Base-by-base conservation (phyloP, 371 early-diverging fungal genomes). In the Mucor mucedo region DNA sequence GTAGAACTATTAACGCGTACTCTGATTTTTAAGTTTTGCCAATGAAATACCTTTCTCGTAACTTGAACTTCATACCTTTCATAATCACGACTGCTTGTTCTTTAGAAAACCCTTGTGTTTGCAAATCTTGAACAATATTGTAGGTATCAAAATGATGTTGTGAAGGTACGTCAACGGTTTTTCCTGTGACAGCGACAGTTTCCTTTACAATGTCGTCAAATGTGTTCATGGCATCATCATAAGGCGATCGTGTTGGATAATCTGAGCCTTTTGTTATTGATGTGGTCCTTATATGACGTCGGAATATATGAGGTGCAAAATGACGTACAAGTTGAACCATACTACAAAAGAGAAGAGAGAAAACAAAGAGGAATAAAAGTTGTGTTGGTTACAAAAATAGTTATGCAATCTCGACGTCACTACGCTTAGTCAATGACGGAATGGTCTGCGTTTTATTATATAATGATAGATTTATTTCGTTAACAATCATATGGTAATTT, bases 21-120 rank as follows among this genome's bases (percentile, higher is more conserved):
- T 6, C 40, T 6, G 9, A 11, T 40, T 40, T 11, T 40, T 9
- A 53, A 63, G 50, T 16, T 53, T 13, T 53, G 41, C 39, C 16
- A 28, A 50, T 21, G 6, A 13, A 5, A 39, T 66, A 79, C 76
- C 75, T 77, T 41, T 84, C 84, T 39, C 85, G 70, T 45, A 91
- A 69, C 40, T 84, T 78, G 33, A 79, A 79, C 61, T 91, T 89
- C 55, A 93, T 89, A 39, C 84, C 83, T 47, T 84, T 78, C 92
- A 90, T 92, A 40, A 93, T 76, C 16, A 84, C 83, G 6, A 86
- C 89, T 0, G 93, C 87, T 69, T 93, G 93, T 6, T 76, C 74
- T 4, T 89, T 78, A 8, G 82, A 80, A 55, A 91, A 87, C 4
- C 91, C 91, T 52, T 85, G 82, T 4, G 74, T 68, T 47, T 88